Conservation (phyloP, 805 yeast genomes). For the Zygoascus bituminiphila region DNA sequence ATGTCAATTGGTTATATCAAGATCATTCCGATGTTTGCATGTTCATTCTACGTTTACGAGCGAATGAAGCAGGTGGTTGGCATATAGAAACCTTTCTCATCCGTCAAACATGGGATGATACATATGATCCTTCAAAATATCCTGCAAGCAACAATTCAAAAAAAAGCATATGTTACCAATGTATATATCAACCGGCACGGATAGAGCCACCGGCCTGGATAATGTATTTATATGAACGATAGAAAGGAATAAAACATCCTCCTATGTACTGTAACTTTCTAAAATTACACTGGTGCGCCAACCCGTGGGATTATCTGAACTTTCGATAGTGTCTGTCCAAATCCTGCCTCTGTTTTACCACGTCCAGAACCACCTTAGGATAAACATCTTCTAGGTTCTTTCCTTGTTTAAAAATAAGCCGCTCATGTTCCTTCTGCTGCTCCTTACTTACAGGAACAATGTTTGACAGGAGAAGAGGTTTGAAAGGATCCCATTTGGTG, state of each 20-base stretch:
- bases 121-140: too few species aligned
- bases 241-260: too few species aligned
- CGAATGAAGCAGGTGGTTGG: constrained; percentile 65
- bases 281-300: too few species aligned
- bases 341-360: constrained; percentile 54
- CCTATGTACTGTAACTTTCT: too few species aligned
- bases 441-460: constrained; percentile 82
- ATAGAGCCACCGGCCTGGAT: too few species aligned
- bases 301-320: constrained; percentile 35
- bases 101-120: too few species aligned
- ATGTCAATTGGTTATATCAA: constrained; percentile 91
- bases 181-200: too few species aligned
- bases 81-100: too few species aligned
- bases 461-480: constrained; percentile 63
- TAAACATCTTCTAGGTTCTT: constrained; percentile 57
- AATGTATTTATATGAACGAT: too few species aligned
- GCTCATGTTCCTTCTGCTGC: constrained; percentile 77
- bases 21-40: constrained; percentile 95
- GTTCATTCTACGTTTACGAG: constrained; percentile 91
- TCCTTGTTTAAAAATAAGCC: constrained; percentile 61
- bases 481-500: constrained; percentile 72
- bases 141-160: too few species aligned
- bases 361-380: constrained; percentile 45
- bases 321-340: constrained; percentile 71
- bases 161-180: too few species aligned